Evolutionary conservation across 2,329 filamentous ascomycete genomes (phyloP), one percentile per base, ranked within the genome.

Genomic region (Sporothrix mexicana): DNA sequence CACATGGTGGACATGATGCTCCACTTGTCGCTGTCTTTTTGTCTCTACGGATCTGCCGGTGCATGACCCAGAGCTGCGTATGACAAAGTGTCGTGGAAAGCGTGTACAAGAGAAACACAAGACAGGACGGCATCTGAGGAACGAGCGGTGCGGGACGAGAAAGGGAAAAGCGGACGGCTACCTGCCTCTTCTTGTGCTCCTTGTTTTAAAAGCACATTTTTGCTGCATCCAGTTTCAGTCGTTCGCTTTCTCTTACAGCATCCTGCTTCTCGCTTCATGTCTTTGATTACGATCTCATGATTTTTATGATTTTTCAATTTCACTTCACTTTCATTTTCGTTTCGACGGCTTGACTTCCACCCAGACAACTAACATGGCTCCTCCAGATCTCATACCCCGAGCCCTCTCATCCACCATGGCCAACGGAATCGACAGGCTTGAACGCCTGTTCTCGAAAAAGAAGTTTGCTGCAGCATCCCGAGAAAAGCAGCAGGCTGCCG

Each of bases 381-480:
- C 73, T 72, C 72, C 74, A 76, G 73, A 75, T 61, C 72, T 49
- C 59, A 73, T 53, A 69, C 69, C 36, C 51, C 70, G 45, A 51
- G 45, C 71, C 10, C 25, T 71, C 25, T 55, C 71, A 41, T 20
- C 73, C 73, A 82, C 74, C 70, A 87, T 88, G 86, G 81, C 85
- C 70, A 84, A 82, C 77, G 80, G 85, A 13, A 80, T 88, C 59
- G 85, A 86, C 74, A 81, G 76, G 73, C 79, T 89, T 61, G 87
- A 88, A 80, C 83, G 82, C 76, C 81, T 88, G 75, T 88, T 89
- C 78, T 82, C 82, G 71, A 87, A 83, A 77, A 82, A 78, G 77
- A 83, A 78, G 74, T 74, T 78, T 51, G 76, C 74, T 17, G 61
- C 77, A 59, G 69, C 70, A 67, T 49, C 76, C 74, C 23, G 67